Base-by-base conservation (phyloP, 2,329 filamentous ascomycete species). In the Fusarium begoniae region DNA sequence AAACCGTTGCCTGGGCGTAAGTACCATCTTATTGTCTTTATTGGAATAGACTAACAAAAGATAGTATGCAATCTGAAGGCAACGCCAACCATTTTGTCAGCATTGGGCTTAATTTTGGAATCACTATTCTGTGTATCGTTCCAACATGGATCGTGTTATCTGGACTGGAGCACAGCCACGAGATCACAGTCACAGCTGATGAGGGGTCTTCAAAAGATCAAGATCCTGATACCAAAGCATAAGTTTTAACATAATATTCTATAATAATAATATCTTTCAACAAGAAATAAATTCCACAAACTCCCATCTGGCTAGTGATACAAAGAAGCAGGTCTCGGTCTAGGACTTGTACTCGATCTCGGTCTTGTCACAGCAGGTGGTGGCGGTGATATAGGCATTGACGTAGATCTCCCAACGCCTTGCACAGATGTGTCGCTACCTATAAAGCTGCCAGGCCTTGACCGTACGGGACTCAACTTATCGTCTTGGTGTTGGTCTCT, bases 11-110 rank as follows among this genome's bases (percentile, higher is more conserved):
- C 10, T 69, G 64, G 66, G 66, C 66, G 64, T 68, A 54, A 68
- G 66, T 68, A 13, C 5, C 8, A 22, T 18, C 22, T 4, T 22
- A 2, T 24, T 2, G 24, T 20, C 28, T 24, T 4, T 3, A 24
- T 8, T 24, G 22, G 6, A 8, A 26, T 12, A 24, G 4, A 35
- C 8, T 68, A 54, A 68, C 35, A 4, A 3, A 3, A 11, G 18
- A 13, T 7, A 68, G 66, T 2, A 69, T 69, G 66, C 66, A 69
- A 41, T 69, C 66, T 18, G 66, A 69, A 30, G 66, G 66, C 1
- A 69, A 69, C n/a, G 66, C 66, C 43, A 69, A 69, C 15, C 66
- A 69, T 9, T 69, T 69, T 30, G 64, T 69, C 9, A 69, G 66
- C 6, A 69, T 69, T 7, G 66, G 66, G 2, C 64, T 69, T 1